These are phyloP conservation scores for Camelina laxa DNA, from an alignment of 345 rosid species.

Conservation along the genomic window DNA sequence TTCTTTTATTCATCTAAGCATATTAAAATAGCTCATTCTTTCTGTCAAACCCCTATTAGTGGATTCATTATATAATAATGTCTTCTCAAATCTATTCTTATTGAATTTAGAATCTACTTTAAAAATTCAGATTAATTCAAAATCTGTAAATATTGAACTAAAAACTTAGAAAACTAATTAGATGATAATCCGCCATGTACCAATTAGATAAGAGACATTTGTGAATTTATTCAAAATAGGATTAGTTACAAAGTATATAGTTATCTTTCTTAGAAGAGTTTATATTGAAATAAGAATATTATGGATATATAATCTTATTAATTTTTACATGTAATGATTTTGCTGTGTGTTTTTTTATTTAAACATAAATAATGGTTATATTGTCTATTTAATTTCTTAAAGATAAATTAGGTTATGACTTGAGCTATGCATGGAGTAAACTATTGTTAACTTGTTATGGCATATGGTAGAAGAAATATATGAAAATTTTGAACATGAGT, in stretches of 20 bases:
- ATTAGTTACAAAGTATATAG: not conserved
- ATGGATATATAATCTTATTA: no score
- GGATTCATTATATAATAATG: not conserved
- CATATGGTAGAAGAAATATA: no score
- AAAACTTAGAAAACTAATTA: not conserved
- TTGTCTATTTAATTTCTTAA: not conserved
- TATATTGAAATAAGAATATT: not conserved
- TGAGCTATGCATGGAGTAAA: not conserved
- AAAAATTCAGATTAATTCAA: not conserved
- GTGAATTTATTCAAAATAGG: not conserved
- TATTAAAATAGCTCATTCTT: not conserved
- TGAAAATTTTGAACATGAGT: no score
- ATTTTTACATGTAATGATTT: no score
- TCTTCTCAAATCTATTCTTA: not conserved
- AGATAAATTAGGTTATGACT: not conserved
- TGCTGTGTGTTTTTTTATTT: no score
- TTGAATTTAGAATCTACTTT: not conserved
- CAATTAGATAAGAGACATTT: not conserved
- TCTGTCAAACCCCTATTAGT: not conserved
- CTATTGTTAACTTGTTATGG: no score
- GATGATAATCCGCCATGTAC: not conserved
- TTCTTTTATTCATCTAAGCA: no score
- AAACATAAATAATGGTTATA: not conserved
- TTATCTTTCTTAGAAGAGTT: no score
- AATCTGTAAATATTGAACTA: not conserved